Evolutionary conservation across 306 rosid species (phyloP).

Genomic region (Lathyrus oleraceus): DNA sequence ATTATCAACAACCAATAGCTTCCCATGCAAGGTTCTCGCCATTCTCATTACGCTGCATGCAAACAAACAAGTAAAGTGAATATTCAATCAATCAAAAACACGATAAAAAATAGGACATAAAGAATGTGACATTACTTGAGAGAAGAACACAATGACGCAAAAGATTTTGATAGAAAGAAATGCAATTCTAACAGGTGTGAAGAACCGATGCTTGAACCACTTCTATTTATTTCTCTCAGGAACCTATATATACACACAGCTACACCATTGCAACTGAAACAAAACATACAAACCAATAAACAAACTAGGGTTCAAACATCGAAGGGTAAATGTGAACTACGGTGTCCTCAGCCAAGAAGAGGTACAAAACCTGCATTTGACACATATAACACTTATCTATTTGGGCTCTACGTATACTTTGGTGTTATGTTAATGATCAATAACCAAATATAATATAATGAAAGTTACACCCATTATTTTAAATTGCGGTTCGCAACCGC

Average conservation of each 20-base stretch:
- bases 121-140: conserved; percentile 52
- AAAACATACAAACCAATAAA: no score
- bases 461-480: no score
- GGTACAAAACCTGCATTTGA: conserved; percentile 52
- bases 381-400: neutral
- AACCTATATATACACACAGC: no score
- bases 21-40: conserved; percentile 69
- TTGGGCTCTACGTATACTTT: neutral
- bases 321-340: conserved; percentile 64
- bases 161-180: conserved; percentile 51
- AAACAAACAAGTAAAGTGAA: conserved; percentile 6
- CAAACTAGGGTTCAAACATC: no score
- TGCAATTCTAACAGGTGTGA: conserved; percentile 69
- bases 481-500: no score
- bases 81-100: conserved; percentile 15
- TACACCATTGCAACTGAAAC: no score
- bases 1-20: conserved; percentile 60
- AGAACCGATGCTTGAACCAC: conserved; percentile 55
- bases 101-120: neutral
- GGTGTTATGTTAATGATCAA: conserved; percentile 17
- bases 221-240: no score
- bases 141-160: conserved; percentile 56
- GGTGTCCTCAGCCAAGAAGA: conserved; percentile 86
- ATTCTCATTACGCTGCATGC: conserved; percentile 64
- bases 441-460: conserved; percentile 1